A percentile compares a stretch with the other conserved stretches of the same genome.
These are phyloP conservation scores for Plasmodium cynomolgi DNA, from an alignment of 169 alveolate species.

Conservation along the genomic window DNA sequence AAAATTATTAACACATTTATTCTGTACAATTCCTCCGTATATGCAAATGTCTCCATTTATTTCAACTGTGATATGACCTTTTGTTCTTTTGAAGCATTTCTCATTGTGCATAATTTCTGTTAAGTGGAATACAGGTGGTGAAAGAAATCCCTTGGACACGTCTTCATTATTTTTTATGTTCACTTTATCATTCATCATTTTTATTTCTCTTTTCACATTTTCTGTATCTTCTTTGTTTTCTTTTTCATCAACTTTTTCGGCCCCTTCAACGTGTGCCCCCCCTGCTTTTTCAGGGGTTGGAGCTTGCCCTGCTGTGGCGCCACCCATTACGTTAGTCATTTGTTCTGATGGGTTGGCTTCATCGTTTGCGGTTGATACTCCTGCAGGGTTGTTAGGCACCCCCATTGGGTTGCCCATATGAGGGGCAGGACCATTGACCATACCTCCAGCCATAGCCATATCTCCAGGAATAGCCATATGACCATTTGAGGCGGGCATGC, in stretches of 20 bases:
- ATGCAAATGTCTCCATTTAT: slow-evolving; percentile 75
- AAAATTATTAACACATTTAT: slow-evolving; percentile 62
- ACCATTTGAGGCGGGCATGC: background rate
- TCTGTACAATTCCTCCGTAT: slow-evolving; percentile 60
- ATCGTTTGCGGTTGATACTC: background rate
- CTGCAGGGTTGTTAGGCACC: background rate
- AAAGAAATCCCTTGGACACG: slow-evolving; percentile 45
- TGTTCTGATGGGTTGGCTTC: background rate
- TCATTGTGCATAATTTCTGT: slow-evolving; percentile 74
- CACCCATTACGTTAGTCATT: background rate
- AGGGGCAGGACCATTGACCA: background rate
- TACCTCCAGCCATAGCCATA: background rate
- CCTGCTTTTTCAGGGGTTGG: background rate
- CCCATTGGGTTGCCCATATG: background rate
- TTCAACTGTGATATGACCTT: slow-evolving; percentile 68
- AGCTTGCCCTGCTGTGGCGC: background rate
- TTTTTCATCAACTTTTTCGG: background rate
- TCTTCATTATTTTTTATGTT: background rate
- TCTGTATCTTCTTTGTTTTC: background rate
- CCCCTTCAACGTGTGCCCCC: background rate
- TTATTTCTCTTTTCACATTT: background rate
- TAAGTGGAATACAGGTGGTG: slow-evolving; percentile 73
- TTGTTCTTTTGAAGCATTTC: slow-evolving; percentile 61
- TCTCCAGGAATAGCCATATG: background rate
- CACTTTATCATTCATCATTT: background rate